These are phyloP conservation scores for Pelargonium myrrhifolium DNA, from an alignment of 441 rosid species.

Conservation along the genomic window DNA sequence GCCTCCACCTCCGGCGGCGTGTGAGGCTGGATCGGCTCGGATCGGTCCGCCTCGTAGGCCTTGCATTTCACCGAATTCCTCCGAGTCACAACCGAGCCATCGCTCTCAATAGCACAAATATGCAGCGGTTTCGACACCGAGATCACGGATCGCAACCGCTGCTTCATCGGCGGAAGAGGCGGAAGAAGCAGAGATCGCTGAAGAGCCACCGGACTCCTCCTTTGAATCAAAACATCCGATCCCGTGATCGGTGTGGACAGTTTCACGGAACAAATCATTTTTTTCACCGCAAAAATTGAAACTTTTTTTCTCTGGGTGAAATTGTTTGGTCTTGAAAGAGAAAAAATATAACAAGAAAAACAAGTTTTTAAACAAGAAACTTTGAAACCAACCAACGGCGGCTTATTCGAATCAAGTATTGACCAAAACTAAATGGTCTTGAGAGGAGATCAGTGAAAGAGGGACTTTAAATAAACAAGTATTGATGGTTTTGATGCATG, in stretches of 20 bases:
- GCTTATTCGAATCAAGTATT: too few relatives aligned
- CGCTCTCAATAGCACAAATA: constrained; percentile 32
- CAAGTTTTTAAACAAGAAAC: too few relatives aligned
- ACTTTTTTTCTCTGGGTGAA: too few relatives aligned
- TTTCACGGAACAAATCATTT: constrained; percentile 40
- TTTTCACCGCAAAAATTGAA: too few relatives aligned
- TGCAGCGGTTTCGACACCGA: constrained; percentile 51
- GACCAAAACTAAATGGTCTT: too few relatives aligned
- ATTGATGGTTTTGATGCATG: too few relatives aligned
- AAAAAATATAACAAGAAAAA: too few relatives aligned
- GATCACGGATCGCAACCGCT: constrained; percentile 23
- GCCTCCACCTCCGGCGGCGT: constrained; percentile 20
- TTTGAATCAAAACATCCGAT: constrained; percentile 30
- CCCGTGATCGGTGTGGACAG: constrained; percentile 31
- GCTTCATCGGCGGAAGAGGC: constrained; percentile 21
- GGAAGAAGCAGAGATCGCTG: constrained; percentile 34
- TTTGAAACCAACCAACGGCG: too few relatives aligned
- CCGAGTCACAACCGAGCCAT: constrained; percentile 20
- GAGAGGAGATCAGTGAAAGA: too few relatives aligned
- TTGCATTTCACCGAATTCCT: constrained; percentile 37
- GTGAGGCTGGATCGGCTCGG: constrained; percentile 35
- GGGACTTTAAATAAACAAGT: too few relatives aligned
- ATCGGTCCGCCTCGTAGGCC: constrained; percentile 70
- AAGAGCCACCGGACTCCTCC: constrained; percentile 20
- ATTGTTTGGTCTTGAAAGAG: too few relatives aligned